A percentile compares a stretch with the other conserved stretches of the same genome.
phyloP scores from a whole-genome alignment of 140 eudicot genomes.

The Anethum foeniculum region DNA sequence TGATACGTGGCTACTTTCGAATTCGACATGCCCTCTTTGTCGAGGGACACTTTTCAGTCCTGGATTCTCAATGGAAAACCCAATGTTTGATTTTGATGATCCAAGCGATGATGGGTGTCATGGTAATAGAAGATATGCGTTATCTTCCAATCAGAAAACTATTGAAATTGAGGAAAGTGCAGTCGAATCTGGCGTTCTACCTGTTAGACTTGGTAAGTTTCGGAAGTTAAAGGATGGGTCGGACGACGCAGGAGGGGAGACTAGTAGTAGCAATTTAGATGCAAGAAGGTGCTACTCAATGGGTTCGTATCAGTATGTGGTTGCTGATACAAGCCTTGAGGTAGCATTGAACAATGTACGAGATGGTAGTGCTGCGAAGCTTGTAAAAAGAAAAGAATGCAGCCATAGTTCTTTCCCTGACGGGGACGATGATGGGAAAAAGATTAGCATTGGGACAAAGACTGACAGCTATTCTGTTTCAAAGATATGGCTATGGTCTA shows the following conservation, averaged over 20 bases:
- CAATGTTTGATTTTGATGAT: constrained; percentile 62
- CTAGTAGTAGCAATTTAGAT: constrained; percentile 81
- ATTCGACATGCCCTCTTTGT: constrained; percentile 94
- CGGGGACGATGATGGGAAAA: constrained; percentile 61
- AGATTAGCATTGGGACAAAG: constrained; percentile 62
- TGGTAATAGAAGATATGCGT: constrained; percentile 22
- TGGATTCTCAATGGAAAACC: constrained; percentile 62
- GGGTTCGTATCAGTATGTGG: constrained; percentile 92
- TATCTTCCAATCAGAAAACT: constrained; percentile 37
- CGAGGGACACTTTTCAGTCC: constrained; percentile 66
- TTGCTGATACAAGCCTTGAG: constrained; percentile 53
- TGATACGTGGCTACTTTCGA: constrained; percentile 91
- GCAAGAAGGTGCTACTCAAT: constrained; percentile 86
- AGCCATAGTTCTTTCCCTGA: constrained; percentile 20
- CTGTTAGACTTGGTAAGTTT: constrained; percentile 88
- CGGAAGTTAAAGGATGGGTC: constrained; percentile 44
- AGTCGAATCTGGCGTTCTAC: constrained; percentile 45
- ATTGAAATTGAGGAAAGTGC: constrained; percentile 48
- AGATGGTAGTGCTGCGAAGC: constrained; percentile 26
- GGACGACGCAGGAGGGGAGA: constrained; percentile 48
- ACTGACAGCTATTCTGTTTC: constrained; percentile 93
- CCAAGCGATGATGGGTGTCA: constrained; percentile 39
- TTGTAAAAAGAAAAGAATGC: constrained; percentile 25
- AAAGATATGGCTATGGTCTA: constrained; percentile 95
- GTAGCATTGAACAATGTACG: constrained; percentile 51